Base-by-base conservation (phyloP, 805 yeast species). In the Schizosaccharomyces japonicus region DNA sequence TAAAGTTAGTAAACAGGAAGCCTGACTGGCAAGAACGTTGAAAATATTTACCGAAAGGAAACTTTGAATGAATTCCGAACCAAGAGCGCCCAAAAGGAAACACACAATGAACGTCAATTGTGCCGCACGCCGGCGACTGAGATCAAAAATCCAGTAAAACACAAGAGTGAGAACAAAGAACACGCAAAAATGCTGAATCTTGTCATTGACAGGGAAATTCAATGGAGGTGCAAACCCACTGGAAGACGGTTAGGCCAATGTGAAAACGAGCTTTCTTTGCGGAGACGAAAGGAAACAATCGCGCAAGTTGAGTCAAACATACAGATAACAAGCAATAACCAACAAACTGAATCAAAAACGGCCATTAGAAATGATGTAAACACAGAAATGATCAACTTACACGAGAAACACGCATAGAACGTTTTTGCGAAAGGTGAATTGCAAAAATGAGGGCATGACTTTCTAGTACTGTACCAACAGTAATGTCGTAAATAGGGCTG, bases 71-170 rank as follows among this genome's bases (percentile, higher is more conserved):
- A 63, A 54, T 52, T 65, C 69, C 2, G 67, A 62, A 5, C 65
- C 66, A 31, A 64, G 52, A 10, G 67, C 63, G n/a, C 62, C 67
- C 7, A 55, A 31, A 7, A 55, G 39, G 25, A 62, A 52, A 48
- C 66, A 62, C 4, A 58, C 62, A 13, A 58, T 42, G 11, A 60
- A 31, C 3, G 68, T 61, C 17, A 60, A 48, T 29, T 63, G 56
- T 42, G 60, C 56, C 15, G 62, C 56, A 19, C 66, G 55, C 45
- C 60, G 56, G 10, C 69, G 56, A 3, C 63, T 51, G 6, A 63
- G 51, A 48, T 65, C 69, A 4, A 65, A 49, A 21, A 63, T 54
- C 70, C 70, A 65, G 58, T 66, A 65, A 50, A 66, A 63, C n/a
- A 55, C 23, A 17, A 54, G 53, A 6, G 66, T 58, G 17, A 65